A percentile compares a stretch with the other conserved stretches of the same genome.
These are phyloP conservation scores for Malus sylvestris DNA, from an alignment of 306 rosid species.

Conservation along the genomic window DNA sequence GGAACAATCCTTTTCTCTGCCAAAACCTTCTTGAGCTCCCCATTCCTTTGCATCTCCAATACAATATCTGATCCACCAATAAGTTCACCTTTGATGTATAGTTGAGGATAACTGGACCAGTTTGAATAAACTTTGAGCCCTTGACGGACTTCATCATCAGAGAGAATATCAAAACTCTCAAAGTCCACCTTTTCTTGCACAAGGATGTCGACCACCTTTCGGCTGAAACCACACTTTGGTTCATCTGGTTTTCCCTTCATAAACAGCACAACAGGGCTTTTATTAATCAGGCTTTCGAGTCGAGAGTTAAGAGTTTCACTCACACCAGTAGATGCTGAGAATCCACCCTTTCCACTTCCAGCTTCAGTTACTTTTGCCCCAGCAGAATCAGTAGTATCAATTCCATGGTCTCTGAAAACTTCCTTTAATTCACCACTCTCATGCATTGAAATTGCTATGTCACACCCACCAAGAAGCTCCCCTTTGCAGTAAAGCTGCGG, in stretches of 20 bases:
- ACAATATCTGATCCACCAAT: constrained; percentile 93
- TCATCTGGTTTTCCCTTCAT: constrained; percentile 89
- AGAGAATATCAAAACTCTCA: constrained; percentile 70
- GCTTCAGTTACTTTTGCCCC: constrained; percentile 38
- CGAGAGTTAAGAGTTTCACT: constrained; percentile 50
- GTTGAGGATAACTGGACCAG: constrained; percentile 96
- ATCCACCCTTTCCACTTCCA: constrained; percentile 50
- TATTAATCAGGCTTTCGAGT: constrained; percentile 54
- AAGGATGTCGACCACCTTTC: constrained; percentile 90
- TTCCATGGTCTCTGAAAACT: constrained; percentile 74
- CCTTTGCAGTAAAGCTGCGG: constrained; percentile 95
- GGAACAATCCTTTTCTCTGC: constrained; percentile 52
- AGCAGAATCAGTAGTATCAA: constrained; percentile 23
- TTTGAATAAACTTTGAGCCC: constrained; percentile 88
- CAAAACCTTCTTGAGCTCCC: constrained; percentile 63
- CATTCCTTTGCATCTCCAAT: constrained; percentile 90
- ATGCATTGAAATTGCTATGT: constrained; percentile 81
- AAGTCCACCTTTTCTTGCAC: constrained; percentile 66
- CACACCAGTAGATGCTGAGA: constrained; percentile 50
- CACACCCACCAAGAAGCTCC: constrained; percentile 90
- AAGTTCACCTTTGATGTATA: constrained; percentile 69
- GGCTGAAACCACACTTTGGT: constrained; percentile 91
- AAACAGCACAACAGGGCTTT: constrained; percentile 67
- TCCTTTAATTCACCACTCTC: constrained; percentile 77
- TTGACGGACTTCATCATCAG: constrained; percentile 80